phyloP scores from a whole-genome alignment of 2,329 filamentous ascomycete genomes.

The Penicillium freii region DNA sequence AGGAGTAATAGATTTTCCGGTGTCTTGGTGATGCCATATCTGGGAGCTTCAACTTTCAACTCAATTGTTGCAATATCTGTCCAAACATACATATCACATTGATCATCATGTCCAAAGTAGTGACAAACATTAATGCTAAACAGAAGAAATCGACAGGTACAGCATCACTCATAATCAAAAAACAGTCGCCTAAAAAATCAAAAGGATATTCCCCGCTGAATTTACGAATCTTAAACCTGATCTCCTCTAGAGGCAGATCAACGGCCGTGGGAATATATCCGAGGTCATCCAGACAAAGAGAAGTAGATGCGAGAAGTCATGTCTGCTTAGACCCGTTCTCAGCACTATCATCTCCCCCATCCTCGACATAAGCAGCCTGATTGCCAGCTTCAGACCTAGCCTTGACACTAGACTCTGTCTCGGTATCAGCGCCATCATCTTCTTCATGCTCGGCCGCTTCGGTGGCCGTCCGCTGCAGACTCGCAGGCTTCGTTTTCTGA shows the following conservation, averaged over 20 bases:
- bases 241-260: neutral
- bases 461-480: neutral
- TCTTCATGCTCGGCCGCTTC: conserved; percentile 1
- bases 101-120: neutral
- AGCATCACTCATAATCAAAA: conserved; percentile 3
- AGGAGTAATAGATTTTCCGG: neutral
- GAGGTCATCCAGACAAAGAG: neutral
- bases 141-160: neutral
- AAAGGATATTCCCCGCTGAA: neutral
- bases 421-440: conserved; percentile 16
- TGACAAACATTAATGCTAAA: neutral
- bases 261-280: neutral
- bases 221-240: neutral
- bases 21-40: neutral
- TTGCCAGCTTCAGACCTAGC: conserved; percentile 8
- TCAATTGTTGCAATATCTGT: neutral
- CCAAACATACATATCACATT: neutral
- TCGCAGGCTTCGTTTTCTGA: conserved; percentile 9
- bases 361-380: conserved; percentile 15
- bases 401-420: conserved; percentile 17
- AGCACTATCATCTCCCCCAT: conserved; percentile 7
- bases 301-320: neutral
- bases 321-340: neutral
- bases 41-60: neutral
- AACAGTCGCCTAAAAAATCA: neutral